Evolutionary conservation across 148 eudicot genomes (phyloP), one percentile per base, ranked within the genome.

Genomic region (Nyssa sinensis): DNA sequence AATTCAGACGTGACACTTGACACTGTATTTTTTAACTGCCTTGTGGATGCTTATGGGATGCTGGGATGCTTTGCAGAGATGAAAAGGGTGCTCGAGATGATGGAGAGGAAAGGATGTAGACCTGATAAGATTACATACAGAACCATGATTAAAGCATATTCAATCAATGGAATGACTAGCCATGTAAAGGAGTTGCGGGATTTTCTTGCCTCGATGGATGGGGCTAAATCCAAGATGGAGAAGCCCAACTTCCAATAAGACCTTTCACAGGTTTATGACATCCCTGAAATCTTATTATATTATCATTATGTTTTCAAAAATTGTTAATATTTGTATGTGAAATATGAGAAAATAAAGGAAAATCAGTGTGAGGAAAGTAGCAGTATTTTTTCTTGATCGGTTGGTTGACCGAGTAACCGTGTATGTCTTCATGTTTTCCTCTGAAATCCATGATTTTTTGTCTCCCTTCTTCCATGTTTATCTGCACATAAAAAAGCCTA

Each of bases 21-120:
- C 82, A 85, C 73, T 0, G 91, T 92, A 71, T 94, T 94, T 76
- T 94, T 86, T 65, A 94, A 94, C 67, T 88, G 96, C 72, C 79
- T 94, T 47, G 86, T 88, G 37, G 93, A 92, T 75, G 97, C 98
- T 10, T 94, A 88, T 82, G 98, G 96, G 71, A 85, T 80, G 86
- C 77, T 90, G 93, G 93, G 91, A 49, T 78, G 84, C 66, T 86
- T 88, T 63, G 87, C 87, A 16, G 98, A 94, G 83, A 92, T 94
- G 98, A 88, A 87, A 75, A 87, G 79, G 68, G 92, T 86, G 74
- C 60, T 87, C 17, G 88, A 86, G 81, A 87, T 88, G 88, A 94
- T 94, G 96, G 79, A 80, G 77, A 84, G 69, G 59, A 87, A 81
- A 70, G 96, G 93, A 27, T 87, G 86, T 37, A 81, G 83, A 72